phyloP scores from a whole-genome alignment of 306 rosid genomes.

The Dryas alaskensis region DNA sequence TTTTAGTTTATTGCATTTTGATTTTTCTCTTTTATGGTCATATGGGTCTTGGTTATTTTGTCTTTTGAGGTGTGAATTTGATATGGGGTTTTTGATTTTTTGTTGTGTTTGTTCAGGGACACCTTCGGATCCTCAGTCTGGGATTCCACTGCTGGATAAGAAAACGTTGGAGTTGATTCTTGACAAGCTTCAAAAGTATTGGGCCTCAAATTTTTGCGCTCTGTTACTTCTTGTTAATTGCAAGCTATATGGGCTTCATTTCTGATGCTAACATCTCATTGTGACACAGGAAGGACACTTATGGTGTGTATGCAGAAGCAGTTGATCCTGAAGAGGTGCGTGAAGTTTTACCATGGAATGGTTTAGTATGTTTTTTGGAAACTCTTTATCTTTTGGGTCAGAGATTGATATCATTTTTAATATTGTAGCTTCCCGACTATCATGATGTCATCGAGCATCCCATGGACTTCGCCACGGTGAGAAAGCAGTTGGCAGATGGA shows the following conservation, averaged over 20 bases:
- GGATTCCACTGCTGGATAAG: conserved; percentile 78
- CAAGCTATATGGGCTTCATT: not conserved
- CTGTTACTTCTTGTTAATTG: conserved; percentile 4
- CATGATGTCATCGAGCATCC: conserved; percentile 87
- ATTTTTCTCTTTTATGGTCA: not conserved
- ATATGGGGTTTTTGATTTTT: conserved; percentile 19
- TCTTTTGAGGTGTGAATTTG: conserved; percentile 3
- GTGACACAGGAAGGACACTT: conserved; percentile 97
- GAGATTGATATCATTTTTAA: conserved; percentile 28
- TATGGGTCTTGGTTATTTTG: conserved; percentile 9
- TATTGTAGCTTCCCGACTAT: conserved; percentile 91
- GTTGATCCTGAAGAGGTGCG: conserved; percentile 98
- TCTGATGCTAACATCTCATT: conserved; percentile 28
- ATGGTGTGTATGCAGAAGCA: conserved; percentile 95
- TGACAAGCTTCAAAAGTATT: conserved; percentile 95
- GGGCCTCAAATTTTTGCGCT: conserved; percentile 12
- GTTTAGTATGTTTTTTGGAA: conserved; percentile 6
- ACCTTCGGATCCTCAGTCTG: conserved; percentile 48
- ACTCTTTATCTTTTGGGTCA: conserved; percentile 19
- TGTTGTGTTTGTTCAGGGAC: conserved; percentile 54
- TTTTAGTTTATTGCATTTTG: conserved; percentile 14
- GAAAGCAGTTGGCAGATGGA: conserved; percentile 76
- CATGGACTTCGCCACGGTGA: conserved; percentile 93
- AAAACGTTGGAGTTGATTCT: conserved; percentile 84
- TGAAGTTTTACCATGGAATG: not conserved